Evolutionary conservation across 2,329 filamentous ascomycete species (phyloP), one percentile per base, ranked within the genome.

Genomic region (Paramyrothecium roridum): DNA sequence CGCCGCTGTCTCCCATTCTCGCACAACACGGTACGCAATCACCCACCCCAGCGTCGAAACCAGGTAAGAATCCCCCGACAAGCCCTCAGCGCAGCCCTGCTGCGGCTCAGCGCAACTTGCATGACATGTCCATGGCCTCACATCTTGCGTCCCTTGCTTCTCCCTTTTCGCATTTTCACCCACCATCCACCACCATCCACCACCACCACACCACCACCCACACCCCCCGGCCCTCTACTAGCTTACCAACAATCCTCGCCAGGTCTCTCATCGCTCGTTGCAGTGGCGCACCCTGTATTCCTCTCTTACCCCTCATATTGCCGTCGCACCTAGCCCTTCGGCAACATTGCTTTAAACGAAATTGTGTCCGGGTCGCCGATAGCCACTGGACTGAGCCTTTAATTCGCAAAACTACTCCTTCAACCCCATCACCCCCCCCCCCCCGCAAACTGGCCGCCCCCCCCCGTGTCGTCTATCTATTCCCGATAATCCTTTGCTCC

Each of bases 401-500:
- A 10, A 30, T 4, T 30, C 6, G 26, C 10, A n/a, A 30, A 30
- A 30, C 26, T 30, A 30, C 26, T 30, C 26, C 26, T 30, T 30
- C 26, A 30, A 4, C 10, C 26, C 26, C 26, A 10, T 10, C 26
- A 10, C 26, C 4, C 26, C 26, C 26, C 6, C 4, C 26, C n/a
- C n/a, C n/a, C n/a, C n/a, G n/a, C n/a, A n/a, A n/a, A n/a, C n/a
- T n/a, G n/a, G n/a, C n/a, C n/a, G n/a, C n/a, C n/a, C n/a, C 37
- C n/a, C n/a, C n/a, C 37, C 4, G n/a, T 13, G 45, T 43, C 53
- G 50, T 50, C 57, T 50, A n/a, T 49, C 54, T 53, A 55, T 52
- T 54, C 52, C 37, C 37, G 37, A 43, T 13, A 43, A 43, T 19
- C 71, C 71, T 75, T 76, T 75, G 64, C 74, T 79, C 74, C 72